These are phyloP conservation scores for Claviceps paspali DNA, from an alignment of 2,329 filamentous ascomycete species.

Conservation along the genomic window DNA sequence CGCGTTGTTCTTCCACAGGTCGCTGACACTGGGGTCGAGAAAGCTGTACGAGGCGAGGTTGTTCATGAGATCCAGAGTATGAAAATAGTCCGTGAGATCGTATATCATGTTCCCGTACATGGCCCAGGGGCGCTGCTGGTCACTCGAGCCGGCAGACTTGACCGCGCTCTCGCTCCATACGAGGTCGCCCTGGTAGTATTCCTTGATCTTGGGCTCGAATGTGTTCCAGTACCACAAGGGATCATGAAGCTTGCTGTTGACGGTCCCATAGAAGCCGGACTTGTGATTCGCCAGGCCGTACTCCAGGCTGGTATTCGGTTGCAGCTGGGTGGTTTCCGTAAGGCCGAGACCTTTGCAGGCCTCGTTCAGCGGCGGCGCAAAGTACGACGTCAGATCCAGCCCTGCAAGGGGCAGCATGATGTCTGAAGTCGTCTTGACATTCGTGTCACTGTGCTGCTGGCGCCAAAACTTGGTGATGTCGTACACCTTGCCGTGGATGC, in stretches of 20 bases:
- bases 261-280: conserved; percentile 48
- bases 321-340: conserved; percentile 38
- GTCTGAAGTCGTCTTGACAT: conserved; percentile 40
- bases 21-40: conserved; percentile 51
- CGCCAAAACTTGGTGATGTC: conserved; percentile 84
- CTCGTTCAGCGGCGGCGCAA: conserved; percentile 58
- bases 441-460: conserved; percentile 63
- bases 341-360: conserved; percentile 62
- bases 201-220: conserved; percentile 67
- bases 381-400: conserved; percentile 68
- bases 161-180: conserved; percentile 53
- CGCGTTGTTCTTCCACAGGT: conserved; percentile 57
- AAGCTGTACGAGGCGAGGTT: conserved; percentile 48
- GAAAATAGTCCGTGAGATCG: conserved; percentile 84
- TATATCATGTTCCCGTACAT: conserved; percentile 64
- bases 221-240: conserved; percentile 60
- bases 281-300: conserved; percentile 47
- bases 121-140: conserved; percentile 57
- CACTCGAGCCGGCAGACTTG: conserved; percentile 46
- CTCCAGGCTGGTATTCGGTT: conserved; percentile 48
- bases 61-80: conserved; percentile 49
- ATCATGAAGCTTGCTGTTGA: conserved; percentile 40
- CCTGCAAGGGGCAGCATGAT: conserved; percentile 70
- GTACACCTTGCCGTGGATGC: conserved; percentile 77
- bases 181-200: conserved; percentile 76